A percentile compares a stretch with the other conserved stretches of the same genome.
phyloP scores from a whole-genome alignment of 768 basidiomycete species.

The Inosperma sp. region DNA sequence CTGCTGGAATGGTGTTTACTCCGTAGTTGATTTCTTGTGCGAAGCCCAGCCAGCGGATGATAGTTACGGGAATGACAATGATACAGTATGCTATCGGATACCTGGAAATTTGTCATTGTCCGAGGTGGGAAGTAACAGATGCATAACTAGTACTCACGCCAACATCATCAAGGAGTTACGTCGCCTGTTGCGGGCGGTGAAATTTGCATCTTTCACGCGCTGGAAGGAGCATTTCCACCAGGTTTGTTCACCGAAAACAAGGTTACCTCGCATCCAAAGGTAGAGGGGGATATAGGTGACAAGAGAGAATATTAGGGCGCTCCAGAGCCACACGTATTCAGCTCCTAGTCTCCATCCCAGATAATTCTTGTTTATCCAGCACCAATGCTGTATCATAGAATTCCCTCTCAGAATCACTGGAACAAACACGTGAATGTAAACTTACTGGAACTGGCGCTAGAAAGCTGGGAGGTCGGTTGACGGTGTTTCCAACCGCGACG shows the following conservation, averaged over 20 bases:
- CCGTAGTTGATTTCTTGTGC: slow-evolving; percentile 13
- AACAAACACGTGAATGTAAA: neutral
- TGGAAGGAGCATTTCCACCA: slow-evolving; percentile 35
- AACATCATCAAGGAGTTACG: slow-evolving; percentile 25
- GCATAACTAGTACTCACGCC: slow-evolving; percentile 22
- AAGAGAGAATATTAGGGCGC: slow-evolving; percentile 32
- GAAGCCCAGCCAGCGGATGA: slow-evolving; percentile 38
- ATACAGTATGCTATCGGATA: slow-evolving; percentile 38
- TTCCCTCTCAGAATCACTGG: neutral
- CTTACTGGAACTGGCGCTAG: slow-evolving; percentile 35
- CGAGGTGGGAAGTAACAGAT: neutral
- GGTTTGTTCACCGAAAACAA: slow-evolving; percentile 23
- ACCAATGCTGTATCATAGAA: slow-evolving; percentile 37
- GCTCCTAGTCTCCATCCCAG: slow-evolving; percentile 30
- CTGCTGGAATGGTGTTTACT: slow-evolving; percentile 18
- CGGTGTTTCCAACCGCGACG: slow-evolving; percentile 25
- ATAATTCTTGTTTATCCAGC: slow-evolving; percentile 36
- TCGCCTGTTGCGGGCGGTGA: slow-evolving; percentile 13
- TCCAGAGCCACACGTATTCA: slow-evolving; percentile 46
- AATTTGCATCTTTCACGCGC: slow-evolving; percentile 9
- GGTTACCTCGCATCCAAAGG: slow-evolving; percentile 34
- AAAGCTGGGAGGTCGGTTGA: slow-evolving; percentile 20
- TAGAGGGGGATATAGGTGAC: slow-evolving; percentile 34
- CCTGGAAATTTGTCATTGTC: slow-evolving; percentile 15
- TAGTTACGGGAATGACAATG: slow-evolving; percentile 35